Base-by-base conservation (phyloP, 2,329 filamentous ascomycete genomes). In the Falciphora oryzae region DNA sequence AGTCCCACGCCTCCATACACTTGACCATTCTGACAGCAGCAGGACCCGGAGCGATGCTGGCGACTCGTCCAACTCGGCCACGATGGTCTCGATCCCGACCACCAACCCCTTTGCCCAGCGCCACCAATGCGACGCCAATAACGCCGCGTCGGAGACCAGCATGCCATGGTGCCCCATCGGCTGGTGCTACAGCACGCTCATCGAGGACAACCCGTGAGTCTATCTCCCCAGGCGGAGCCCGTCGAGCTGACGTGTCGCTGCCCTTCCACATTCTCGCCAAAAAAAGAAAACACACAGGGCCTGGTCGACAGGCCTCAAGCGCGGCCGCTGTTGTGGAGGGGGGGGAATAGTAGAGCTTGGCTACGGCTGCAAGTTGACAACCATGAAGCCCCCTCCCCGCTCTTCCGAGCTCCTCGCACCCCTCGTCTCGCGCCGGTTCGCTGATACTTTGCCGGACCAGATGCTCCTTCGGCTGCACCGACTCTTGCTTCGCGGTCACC, bases 401-500 rank as follows among this genome's bases (percentile, higher is more conserved):
- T 11, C 32, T 22, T 44, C 5, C 16, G 38, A 44, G 32, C 13
- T 13, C 11, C 32, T 11, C 32, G 35, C 14, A 13, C 35, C 7
- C 44, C 44, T n/a, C 22, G 22, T n/a, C 44, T 22, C 18, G 22
- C 44, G 44, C 22, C 22, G 6, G 18, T n/a, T 11, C 44, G 10
- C 44, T 53, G 44, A 53, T 53, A 18, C 18, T 53, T 38, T 22
- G 18, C n/a, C 18, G 25, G 14, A 11, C 25, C 25, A 62, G 60
- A 10, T 62, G 60, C 60, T 28, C 44, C 13, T 62, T 62, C 27
- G 60, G 60, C 6, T 56, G 60, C 38, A 62, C 60, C n/a, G 60
- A 62, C 60, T 62, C 35, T 35, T 56, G 44, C 35, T 28, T 27
- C 25, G 57, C 57, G 25, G 28, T 28, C 25, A 31, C 57, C 25